Evolutionary conservation across 2,329 filamentous ascomycete genomes (phyloP), one percentile per base, ranked within the genome.

Genomic region (Leptodontidium sp.): DNA sequence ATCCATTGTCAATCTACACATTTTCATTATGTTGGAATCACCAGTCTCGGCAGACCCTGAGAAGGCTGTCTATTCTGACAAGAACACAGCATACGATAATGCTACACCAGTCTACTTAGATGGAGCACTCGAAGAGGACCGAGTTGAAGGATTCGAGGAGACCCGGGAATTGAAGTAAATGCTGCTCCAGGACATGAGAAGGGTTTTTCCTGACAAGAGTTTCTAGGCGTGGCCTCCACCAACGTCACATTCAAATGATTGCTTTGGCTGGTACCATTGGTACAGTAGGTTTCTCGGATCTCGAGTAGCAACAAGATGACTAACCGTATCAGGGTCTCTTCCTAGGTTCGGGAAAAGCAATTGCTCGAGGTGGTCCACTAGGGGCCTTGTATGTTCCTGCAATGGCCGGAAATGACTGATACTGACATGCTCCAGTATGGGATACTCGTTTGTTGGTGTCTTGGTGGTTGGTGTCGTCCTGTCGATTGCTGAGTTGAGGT

Each of bases 391-490:
- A 65, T 63, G 74, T 72, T 63, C 17, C 52, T 9, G 26, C 35
- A 45, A 26, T 14, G 59, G 7, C n/a, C 9, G 35, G 6, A 21
- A 57, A 65, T 45, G 45, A 47, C 49, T 66, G 9, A 71, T 35
- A 26, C 26, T 64, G 14, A 15, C 24, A 1, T 17, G 40, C n/a
- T 8, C n/a, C 26, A 74, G 69, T 11, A 58, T 87, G 17, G 84
- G 83, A 4, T 87, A 86, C 69, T 76, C 83, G 3, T 82, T 85
- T 7, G 80, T 86, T 21, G 84, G 85, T 1, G 64, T 83, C 1
- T 79, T 86, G 11, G 83, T 85, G 1, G 85, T 82, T 70, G 80
- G 82, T 4, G 84, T 86, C 6, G 83, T 85, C 59, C 82, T 85
- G 65, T 83, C 83, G 0, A 77, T 86, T 21, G 85, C 84, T 52